These are phyloP conservation scores for Lentinula guzmanii DNA, from an alignment of 768 basidiomycete species.

Conservation along the genomic window DNA sequence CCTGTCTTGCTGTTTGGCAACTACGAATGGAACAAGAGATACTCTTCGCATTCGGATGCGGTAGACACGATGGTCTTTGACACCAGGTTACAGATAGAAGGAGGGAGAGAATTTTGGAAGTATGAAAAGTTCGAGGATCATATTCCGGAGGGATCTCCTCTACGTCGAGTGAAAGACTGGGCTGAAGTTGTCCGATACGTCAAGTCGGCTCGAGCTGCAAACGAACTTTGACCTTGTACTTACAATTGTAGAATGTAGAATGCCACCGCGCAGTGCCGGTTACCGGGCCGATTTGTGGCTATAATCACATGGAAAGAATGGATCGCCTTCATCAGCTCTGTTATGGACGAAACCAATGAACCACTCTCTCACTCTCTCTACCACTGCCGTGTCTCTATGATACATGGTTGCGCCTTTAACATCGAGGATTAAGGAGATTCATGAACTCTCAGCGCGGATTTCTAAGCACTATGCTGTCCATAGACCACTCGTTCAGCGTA, in stretches of 20 bases:
- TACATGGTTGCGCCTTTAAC: constrained; percentile 28
- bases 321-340: not conserved
- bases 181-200: constrained; percentile 47
- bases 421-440: constrained; percentile 25
- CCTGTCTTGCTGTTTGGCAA: constrained; percentile 69
- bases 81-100: constrained; percentile 38
- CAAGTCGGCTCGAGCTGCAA: constrained; percentile 20
- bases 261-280: not conserved
- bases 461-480: constrained; percentile 52
- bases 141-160: constrained; percentile 41
- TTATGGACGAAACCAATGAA: not conserved
- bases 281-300: not conserved
- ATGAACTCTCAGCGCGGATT: constrained; percentile 30
- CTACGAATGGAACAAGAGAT: constrained; percentile 69
- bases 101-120: constrained; percentile 51
- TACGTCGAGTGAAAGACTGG: constrained; percentile 62
- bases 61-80: constrained; percentile 51
- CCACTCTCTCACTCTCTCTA: not conserved
- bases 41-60: constrained; percentile 39
- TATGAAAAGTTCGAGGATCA: constrained; percentile 30
- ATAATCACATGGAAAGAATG: not conserved
- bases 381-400: not conserved
- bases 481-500: constrained; percentile 66
- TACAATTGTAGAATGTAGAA: not conserved
- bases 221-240: constrained; percentile 14